phyloP scores from a whole-genome alignment of 1,284 basidiomycete species.

The Puccinia novopanici region DNA sequence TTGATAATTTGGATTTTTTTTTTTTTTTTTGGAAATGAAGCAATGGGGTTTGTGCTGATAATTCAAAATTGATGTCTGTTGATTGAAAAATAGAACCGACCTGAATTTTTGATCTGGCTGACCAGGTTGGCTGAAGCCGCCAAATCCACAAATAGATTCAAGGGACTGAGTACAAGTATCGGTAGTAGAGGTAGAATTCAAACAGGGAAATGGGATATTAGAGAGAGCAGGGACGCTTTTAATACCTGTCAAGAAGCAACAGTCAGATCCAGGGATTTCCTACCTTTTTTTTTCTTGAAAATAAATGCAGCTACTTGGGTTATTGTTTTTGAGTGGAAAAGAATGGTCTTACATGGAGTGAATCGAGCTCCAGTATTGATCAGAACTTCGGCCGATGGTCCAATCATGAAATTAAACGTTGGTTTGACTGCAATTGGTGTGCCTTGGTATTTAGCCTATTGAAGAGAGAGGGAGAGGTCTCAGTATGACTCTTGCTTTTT shows the following conservation, averaged over 20 bases:
- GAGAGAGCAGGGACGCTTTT: constrained; percentile 38
- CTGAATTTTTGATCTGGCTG: constrained; percentile 47
- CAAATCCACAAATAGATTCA: constrained; percentile 47
- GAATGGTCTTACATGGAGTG: constrained; percentile 55
- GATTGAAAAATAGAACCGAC: background rate
- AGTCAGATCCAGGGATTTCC: constrained; percentile 43
- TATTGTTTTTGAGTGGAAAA: constrained; percentile 50
- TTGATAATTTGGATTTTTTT: background rate
- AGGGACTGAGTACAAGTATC: constrained; percentile 30
- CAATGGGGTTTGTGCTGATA: too few species aligned
- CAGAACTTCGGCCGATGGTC: constrained; percentile 58
- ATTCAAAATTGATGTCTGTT: too few species aligned
- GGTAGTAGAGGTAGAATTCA: constrained; percentile 29
- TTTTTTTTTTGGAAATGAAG: too few species aligned
- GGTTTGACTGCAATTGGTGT: constrained; percentile 40
- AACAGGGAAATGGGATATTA: constrained; percentile 39
- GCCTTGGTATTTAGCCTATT: constrained; percentile 45
- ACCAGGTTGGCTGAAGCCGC: constrained; percentile 38
- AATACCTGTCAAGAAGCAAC: constrained; percentile 23
- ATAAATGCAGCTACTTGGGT: too few species aligned
- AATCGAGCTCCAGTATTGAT: constrained; percentile 59
- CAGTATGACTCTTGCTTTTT: background rate
- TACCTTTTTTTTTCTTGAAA: too few species aligned
- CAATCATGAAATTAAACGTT: constrained; percentile 56
- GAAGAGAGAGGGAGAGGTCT: background rate